Evolutionary conservation across 441 rosid species (phyloP).

Genomic region (Populus hybrid): DNA sequence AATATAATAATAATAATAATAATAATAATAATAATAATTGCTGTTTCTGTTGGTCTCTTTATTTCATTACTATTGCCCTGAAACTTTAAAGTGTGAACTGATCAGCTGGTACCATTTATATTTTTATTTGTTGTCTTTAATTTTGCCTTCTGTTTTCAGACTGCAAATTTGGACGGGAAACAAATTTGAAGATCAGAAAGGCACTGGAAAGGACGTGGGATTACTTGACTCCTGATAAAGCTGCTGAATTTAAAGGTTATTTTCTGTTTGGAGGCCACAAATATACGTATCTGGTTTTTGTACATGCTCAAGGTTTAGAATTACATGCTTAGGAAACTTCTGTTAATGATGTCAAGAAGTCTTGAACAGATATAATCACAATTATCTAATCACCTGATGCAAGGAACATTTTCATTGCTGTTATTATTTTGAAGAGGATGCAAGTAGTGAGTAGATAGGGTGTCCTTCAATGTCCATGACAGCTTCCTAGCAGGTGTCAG

Average conservation of each 20-base stretch:
- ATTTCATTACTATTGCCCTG: not conserved
- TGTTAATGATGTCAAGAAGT: not conserved
- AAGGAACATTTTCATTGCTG: not conserved
- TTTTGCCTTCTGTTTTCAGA: conserved; percentile 44
- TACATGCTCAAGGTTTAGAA: not conserved
- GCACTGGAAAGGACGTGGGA: conserved; percentile 99
- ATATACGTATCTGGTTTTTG: not conserved
- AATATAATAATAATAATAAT: no score
- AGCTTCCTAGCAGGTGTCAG: not conserved
- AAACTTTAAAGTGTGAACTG: not conserved
- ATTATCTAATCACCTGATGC: not conserved
- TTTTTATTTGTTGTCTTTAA: conserved; percentile 6
- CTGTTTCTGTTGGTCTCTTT: not conserved
- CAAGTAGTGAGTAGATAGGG: not conserved
- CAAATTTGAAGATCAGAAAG: conserved; percentile 97
- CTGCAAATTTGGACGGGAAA: conserved; percentile 99
- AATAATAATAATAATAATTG: not conserved
- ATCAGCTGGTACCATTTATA: conserved; percentile 4
- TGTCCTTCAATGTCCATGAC: not conserved
- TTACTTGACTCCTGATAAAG: conserved; percentile 82
- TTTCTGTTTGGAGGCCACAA: not conserved
- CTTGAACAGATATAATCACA: not conserved
- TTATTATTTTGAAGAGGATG: not conserved
- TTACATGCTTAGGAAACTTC: not conserved
- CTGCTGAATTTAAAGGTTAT: conserved; percentile 85